Percentiles rank a stretch among this genome's conserved stretches.
phyloP scores from a whole-genome alignment of 352 stramenopile genomes.

The Phytophthora tubulina region DNA sequence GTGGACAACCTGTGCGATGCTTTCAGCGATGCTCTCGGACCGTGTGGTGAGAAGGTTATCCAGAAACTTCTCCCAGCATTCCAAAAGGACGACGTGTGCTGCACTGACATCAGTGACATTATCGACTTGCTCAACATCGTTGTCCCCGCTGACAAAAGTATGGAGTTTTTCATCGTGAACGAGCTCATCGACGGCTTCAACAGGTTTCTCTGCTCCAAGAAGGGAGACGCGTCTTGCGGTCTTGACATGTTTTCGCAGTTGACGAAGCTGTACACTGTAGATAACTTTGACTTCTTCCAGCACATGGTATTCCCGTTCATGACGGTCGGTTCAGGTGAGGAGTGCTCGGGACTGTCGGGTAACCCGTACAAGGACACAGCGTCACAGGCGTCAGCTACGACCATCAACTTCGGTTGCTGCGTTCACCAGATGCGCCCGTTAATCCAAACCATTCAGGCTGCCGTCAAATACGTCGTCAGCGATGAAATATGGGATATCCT shows the following conservation, averaged over 20 bases:
- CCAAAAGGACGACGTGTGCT: constrained; percentile 58
- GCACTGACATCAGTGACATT: constrained; percentile 55
- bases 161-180: constrained; percentile 56
- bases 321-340: constrained; percentile 39
- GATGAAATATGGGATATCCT: constrained; percentile 49
- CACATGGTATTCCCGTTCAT: constrained; percentile 64
- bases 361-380: constrained; percentile 50
- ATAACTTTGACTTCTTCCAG: constrained; percentile 56
- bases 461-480: constrained; percentile 46
- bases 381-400: constrained; percentile 37
- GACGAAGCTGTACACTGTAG: constrained; percentile 51
- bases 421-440: constrained; percentile 55
- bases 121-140: constrained; percentile 65
- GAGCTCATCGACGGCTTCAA: constrained; percentile 67
- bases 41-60: constrained; percentile 52
- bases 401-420: constrained; percentile 63
- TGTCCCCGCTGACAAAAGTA: constrained; percentile 46
- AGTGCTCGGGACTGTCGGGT: constrained; percentile 55
- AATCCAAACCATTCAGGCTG: constrained; percentile 52
- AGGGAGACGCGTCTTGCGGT: constrained; percentile 47
- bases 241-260: constrained; percentile 56
- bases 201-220: constrained; percentile 57
- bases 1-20: constrained; percentile 59
- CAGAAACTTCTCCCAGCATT: constrained; percentile 44
- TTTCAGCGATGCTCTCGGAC: constrained; percentile 46